Evolutionary conservation across 2,329 filamentous ascomycete species (phyloP).

Genomic region (Fusarium sp.): DNA sequence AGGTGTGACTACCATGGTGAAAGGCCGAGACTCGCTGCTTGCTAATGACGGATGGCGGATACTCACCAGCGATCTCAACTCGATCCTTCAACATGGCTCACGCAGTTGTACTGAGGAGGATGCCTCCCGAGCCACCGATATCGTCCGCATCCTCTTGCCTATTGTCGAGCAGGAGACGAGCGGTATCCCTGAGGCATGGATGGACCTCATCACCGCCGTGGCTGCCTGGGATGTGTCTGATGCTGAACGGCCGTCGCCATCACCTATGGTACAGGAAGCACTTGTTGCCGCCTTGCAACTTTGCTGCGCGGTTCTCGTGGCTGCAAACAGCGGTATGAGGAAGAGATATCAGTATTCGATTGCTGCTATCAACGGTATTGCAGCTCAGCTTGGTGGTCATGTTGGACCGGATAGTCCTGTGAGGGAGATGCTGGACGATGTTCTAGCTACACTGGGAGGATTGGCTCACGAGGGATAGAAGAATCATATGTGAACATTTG

Average conservation of each 20-base stretch:
- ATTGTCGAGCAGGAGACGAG: conserved; percentile 58
- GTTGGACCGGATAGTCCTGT: conserved; percentile 47
- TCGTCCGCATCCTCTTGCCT: conserved; percentile 62
- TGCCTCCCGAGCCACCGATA: conserved; percentile 60
- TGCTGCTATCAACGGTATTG: conserved; percentile 58
- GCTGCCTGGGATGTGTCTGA: conserved; percentile 57
- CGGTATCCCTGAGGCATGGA: conserved; percentile 62
- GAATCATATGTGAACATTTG: no score
- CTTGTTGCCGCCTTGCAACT: conserved; percentile 64
- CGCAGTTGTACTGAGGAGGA: conserved; percentile 39
- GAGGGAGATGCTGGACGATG: conserved; percentile 57
- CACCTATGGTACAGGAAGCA: conserved; percentile 55
- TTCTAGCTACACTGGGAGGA: conserved; percentile 46
- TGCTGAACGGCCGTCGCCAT: conserved; percentile 19
- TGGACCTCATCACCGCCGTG: conserved; percentile 60
- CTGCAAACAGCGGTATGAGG: conserved; percentile 56
- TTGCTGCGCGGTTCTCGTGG: conserved; percentile 59
- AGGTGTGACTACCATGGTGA: conserved; percentile 59
- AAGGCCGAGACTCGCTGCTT: conserved; percentile 58
- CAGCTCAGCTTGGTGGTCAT: conserved; percentile 51
- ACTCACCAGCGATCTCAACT: conserved; percentile 59
- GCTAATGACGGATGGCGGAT: conserved; percentile 62
- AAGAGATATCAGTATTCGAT: conserved; percentile 62
- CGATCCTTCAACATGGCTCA: conserved; percentile 51
- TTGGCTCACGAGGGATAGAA: conserved; percentile 25